Evolutionary conservation across 2,329 filamentous ascomycete genomes (phyloP), one percentile per base, ranked within the genome.

Genomic region (Ilyonectria sp.): DNA sequence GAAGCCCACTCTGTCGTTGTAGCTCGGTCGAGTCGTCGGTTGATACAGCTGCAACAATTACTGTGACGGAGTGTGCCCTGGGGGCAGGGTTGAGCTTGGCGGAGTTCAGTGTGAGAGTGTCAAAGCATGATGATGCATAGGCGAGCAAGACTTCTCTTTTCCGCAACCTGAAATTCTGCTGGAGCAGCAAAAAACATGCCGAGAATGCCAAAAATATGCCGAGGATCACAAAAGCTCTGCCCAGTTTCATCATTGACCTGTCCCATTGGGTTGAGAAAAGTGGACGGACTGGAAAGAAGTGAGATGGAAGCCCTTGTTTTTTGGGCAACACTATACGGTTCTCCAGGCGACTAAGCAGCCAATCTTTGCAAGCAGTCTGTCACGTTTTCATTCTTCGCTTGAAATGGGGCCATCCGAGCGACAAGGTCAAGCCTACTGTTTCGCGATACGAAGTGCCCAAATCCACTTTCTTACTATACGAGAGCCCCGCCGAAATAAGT

Each of bases 71-170:
- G 8, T 13, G 9, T 17, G 46, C 19, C n/a, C 60, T 63, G 3
- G 46, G 23, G 8, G 46, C 23, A 44, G 7, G 33, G 35, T 19
- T 52, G 54, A 58, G 35, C 26, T 57, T 52, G 23, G 46, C 35
- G 13, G 35, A 19, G 54, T 43, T 58, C 13, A 37, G 26, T 26
- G 54, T 37, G 6, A 63, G 40, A 15, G 31, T 33, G 46, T 40
- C 54, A 21, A 63, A 63, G 35, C 60, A 63, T 21, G 54, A 63
- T 26, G 60, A 52, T 6, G 46, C 60, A 15, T 63, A 63, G 46
- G 47, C 26, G n/a, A 63, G 33, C 19, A 63, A 13, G 19, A 46
- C 26, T 15, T 53, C 19, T 33, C 53, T 43, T 33, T 52, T 19
- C 1, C n/a, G 58, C 19, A 35, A 21, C 15, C 10, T 13, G 17